phyloP scores from a whole-genome alignment of 1,139 yeast species.

The Kluyveromyces sp. region DNA sequence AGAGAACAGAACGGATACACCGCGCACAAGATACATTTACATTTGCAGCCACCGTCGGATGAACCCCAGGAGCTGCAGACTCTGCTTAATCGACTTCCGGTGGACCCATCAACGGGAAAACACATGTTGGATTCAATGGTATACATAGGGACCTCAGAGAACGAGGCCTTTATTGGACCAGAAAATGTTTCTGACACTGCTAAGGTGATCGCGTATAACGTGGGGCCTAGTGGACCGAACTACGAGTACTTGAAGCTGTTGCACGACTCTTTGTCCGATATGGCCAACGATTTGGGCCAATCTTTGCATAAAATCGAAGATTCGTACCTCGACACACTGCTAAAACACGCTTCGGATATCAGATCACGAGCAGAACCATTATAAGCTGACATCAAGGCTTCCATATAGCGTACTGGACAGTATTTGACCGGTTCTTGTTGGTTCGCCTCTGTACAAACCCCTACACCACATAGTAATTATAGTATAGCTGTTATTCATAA shows the following conservation, averaged over 20 bases:
- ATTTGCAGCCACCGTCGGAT: slow-evolving; percentile 36
- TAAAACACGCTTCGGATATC: background rate
- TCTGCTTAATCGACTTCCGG: slow-evolving; percentile 28
- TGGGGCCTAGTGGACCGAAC: slow-evolving; percentile 81
- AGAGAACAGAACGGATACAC: slow-evolving; percentile 89
- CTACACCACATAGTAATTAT: background rate
- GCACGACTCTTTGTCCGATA: slow-evolving; percentile 43
- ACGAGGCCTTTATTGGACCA: slow-evolving; percentile 80
- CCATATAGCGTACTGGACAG: background rate
- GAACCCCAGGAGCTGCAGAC: slow-evolving; percentile 22
- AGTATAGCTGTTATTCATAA: background rate
- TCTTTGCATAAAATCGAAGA: slow-evolving; percentile 9
- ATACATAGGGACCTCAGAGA: slow-evolving; percentile 77
- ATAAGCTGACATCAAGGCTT: background rate
- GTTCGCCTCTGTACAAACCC: background rate
- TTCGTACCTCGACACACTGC: slow-evolving; percentile 7
- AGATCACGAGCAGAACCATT: background rate
- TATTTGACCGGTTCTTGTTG: background rate
- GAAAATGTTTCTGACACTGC: slow-evolving; percentile 58
- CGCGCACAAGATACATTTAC: slow-evolving; percentile 61
- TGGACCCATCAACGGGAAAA: slow-evolving; percentile 34
- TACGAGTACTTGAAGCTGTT: slow-evolving; percentile 58
- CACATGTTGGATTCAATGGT: slow-evolving; percentile 52
- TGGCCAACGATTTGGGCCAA: slow-evolving; percentile 10
- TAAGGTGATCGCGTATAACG: slow-evolving; percentile 43